Percentiles rank a stretch among this genome's conserved stretches.
Conservation (phyloP, 306 rosid genomes). For the Prunus mira region DNA sequence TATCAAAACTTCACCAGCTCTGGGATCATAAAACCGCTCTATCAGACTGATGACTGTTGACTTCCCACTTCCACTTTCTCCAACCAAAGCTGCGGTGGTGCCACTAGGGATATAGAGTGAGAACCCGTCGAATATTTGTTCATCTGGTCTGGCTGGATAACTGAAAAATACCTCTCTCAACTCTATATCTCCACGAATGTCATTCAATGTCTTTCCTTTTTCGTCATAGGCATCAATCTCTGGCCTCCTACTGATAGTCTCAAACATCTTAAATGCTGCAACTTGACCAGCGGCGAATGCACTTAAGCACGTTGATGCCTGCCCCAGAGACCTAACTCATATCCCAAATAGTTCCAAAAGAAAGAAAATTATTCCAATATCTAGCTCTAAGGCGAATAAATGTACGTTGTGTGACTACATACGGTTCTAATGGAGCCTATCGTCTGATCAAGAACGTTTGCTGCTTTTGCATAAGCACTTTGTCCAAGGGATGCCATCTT, state of each 20-base stretch:
- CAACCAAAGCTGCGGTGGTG: constrained; percentile 80
- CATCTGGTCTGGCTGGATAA: constrained; percentile 84
- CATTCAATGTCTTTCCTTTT: constrained; percentile 55
- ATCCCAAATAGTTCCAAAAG: neutral
- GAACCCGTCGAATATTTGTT: constrained; percentile 67
- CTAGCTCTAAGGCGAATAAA: neutral
- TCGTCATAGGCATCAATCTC: constrained; percentile 69
- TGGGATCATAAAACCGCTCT: constrained; percentile 88
- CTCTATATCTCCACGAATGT: constrained; percentile 74
- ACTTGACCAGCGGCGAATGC: constrained; percentile 90
- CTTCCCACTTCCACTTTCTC: constrained; percentile 95
- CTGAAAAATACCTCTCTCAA: constrained; percentile 63
- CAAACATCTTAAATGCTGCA: constrained; percentile 88
- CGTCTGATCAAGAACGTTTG: constrained; percentile 80
- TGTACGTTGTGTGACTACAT: constrained; percentile 15
- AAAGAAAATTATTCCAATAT: neutral
- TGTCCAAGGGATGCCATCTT: constrained; percentile 70
- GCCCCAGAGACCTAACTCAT: constrained; percentile 71
- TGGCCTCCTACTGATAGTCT: constrained; percentile 74
- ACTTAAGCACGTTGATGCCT: constrained; percentile 80
- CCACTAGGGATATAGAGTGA: constrained; percentile 63
- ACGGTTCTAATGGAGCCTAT: constrained; percentile 88
- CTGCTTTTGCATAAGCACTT: constrained; percentile 73
- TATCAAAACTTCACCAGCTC: constrained; percentile 66
- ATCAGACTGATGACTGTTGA: constrained; percentile 80